A percentile compares a stretch with the other conserved stretches of the same genome.
These are phyloP conservation scores for Pleurotus cornucopiae DNA, from an alignment of 768 basidiomycete species.

Conservation along the genomic window DNA sequence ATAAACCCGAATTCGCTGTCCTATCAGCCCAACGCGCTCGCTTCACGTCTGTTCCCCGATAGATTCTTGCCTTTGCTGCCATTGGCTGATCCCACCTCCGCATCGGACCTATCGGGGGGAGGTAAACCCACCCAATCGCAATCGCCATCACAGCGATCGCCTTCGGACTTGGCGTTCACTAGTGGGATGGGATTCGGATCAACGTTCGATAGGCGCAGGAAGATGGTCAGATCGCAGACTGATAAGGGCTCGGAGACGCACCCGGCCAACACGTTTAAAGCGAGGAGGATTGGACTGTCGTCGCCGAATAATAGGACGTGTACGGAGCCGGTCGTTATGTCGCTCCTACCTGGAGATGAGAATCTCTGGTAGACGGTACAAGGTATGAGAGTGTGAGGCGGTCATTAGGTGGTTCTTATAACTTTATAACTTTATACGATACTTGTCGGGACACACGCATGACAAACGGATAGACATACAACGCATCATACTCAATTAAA, in stretches of 20 bases:
- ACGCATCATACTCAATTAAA: too few species aligned
- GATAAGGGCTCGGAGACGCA: background rate
- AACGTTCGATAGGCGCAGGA: constrained; percentile 3
- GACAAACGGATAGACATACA: too few species aligned
- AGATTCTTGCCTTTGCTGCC: too few species aligned
- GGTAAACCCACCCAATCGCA: background rate
- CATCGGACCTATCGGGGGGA: too few species aligned
- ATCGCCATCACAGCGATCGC: background rate
- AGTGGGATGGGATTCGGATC: constrained; percentile 3
- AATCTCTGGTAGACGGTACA: background rate
- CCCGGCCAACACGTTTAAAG: too few species aligned
- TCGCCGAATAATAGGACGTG: background rate
- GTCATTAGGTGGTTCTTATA: too few species aligned
- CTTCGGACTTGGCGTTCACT: background rate
- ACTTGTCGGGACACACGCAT: too few species aligned
- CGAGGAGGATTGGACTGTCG: too few species aligned
- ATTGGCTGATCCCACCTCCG: too few species aligned
- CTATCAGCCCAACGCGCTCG: background rate
- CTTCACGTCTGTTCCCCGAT: background rate
- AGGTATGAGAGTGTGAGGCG: background rate
- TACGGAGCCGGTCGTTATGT: constrained; percentile 3
- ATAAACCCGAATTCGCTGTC: background rate
- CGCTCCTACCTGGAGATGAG: constrained; percentile 1
- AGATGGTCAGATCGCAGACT: background rate
- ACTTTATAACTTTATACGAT: too few species aligned